Evolutionary conservation across 345 rosid species (phyloP).

Genomic region (Ricinus communis): DNA sequence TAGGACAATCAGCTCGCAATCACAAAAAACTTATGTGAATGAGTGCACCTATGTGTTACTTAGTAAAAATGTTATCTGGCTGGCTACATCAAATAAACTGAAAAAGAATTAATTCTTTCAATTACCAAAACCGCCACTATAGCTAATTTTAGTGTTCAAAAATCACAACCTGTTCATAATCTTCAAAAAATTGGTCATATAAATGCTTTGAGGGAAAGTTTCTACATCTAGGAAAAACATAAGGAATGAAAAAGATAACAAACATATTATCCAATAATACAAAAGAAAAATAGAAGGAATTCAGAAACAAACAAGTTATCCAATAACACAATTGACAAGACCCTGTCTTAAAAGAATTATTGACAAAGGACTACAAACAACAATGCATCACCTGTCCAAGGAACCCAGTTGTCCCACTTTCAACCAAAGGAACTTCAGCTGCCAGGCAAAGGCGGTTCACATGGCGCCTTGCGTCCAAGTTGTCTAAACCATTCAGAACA

Average conservation of each 20-base stretch:
- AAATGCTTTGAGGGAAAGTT: no score
- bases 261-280: neutral
- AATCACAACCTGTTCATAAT: constrained; percentile 2
- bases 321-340: neutral
- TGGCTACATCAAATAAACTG: neutral
- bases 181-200: neutral
- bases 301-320: neutral
- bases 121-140: neutral
- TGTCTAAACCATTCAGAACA: constrained; percentile 95
- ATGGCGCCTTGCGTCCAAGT: constrained; percentile 93
- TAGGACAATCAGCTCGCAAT: neutral
- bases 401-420: constrained; percentile 99
- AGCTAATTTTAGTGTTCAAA: neutral
- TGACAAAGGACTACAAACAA: neutral
- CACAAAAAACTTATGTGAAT: neutral
- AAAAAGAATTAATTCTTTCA: constrained; percentile 7
- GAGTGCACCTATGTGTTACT: neutral
- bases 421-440: constrained; percentile 92
- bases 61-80: neutral
- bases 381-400: constrained; percentile 80
- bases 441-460: constrained; percentile 99
- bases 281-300: no score
- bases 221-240: neutral
- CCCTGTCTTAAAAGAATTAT: neutral
- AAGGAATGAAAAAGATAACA: neutral